Percentiles rank a stretch among this genome's conserved stretches.
phyloP scores from a whole-genome alignment of 2,329 filamentous ascomycete species.

The Pestalotiopsis fici region DNA sequence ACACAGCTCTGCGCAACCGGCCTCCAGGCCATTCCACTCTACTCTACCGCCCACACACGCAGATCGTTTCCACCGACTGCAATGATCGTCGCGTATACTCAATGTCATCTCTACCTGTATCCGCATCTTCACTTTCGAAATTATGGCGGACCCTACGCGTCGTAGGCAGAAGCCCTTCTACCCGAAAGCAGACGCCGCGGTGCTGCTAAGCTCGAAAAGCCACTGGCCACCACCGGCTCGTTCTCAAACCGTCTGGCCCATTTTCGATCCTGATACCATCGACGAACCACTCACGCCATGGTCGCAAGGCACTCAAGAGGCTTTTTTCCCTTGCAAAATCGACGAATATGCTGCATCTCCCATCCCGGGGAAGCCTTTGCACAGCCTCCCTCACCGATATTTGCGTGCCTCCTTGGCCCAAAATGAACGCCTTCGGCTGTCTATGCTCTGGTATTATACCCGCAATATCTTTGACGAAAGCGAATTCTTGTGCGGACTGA shows the following conservation, averaged over 20 bases:
- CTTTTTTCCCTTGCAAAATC: neutral
- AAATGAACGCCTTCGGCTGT: constrained; percentile 30
- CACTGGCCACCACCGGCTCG: constrained; percentile 2
- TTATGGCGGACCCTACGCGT: neutral
- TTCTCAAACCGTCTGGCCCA: neutral
- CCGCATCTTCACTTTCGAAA: no score
- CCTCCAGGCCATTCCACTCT: no score
- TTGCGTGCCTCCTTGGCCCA: constrained; percentile 22
- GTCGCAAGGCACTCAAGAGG: neutral
- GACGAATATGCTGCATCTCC: neutral
- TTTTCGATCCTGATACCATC: constrained; percentile 5
- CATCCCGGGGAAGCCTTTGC: neutral
- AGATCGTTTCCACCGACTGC: no score
- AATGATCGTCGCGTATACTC: no score
- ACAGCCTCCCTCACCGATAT: constrained; percentile 16
- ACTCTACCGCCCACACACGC: no score
- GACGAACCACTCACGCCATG: neutral
- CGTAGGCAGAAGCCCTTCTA: constrained; percentile 17
- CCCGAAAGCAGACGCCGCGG: constrained; percentile 23
- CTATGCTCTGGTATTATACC: constrained; percentile 46
- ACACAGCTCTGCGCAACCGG: no score
- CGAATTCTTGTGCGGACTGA: constrained; percentile 40
- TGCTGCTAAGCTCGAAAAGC: constrained; percentile 20
- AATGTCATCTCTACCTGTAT: no score
- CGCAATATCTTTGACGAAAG: constrained; percentile 36